Evolutionary conservation across 108 stramenopile species (phyloP).

Genomic region (Nitzschia sp.): DNA sequence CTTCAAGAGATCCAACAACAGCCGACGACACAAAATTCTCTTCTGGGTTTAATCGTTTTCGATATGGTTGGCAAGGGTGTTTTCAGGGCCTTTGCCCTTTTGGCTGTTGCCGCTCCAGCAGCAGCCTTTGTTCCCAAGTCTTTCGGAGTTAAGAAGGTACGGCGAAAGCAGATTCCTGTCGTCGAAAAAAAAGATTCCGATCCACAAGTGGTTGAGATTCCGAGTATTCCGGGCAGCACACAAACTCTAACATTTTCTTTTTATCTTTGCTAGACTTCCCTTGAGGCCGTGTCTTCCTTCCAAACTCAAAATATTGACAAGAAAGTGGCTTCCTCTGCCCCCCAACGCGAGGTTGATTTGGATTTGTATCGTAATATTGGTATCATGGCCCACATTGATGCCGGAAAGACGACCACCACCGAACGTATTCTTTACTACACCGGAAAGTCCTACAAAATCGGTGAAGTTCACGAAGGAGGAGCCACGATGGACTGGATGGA

Average conservation of each 20-base stretch:
- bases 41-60: background rate
- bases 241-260: background rate
- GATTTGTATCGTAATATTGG: constrained; percentile 97
- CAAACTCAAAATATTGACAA: constrained; percentile 71
- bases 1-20: background rate
- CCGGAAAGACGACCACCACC: constrained; percentile 99
- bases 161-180: background rate
- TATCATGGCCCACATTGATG: constrained; percentile 99
- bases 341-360: constrained; percentile 76
- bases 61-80: constrained; percentile 40
- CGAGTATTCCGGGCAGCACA: too few relatives aligned
- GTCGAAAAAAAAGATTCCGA: background rate
- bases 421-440: constrained; percentile 99
- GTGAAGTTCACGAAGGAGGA: constrained; percentile 98
- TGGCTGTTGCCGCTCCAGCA: constrained; percentile 30
- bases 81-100: constrained; percentile 40
- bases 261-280: background rate
- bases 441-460: constrained; percentile 96
- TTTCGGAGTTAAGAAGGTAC: constrained; percentile 37
- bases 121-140: constrained; percentile 45
- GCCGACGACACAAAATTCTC: constrained; percentile 1
- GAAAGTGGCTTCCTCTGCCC: constrained; percentile 63
- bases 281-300: constrained; percentile 4
- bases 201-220: too few relatives aligned
- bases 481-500: constrained; percentile 99